These are phyloP conservation scores for Apiotrichum porosum DNA, from an alignment of 1,284 basidiomycete genomes.

Conservation along the genomic window DNA sequence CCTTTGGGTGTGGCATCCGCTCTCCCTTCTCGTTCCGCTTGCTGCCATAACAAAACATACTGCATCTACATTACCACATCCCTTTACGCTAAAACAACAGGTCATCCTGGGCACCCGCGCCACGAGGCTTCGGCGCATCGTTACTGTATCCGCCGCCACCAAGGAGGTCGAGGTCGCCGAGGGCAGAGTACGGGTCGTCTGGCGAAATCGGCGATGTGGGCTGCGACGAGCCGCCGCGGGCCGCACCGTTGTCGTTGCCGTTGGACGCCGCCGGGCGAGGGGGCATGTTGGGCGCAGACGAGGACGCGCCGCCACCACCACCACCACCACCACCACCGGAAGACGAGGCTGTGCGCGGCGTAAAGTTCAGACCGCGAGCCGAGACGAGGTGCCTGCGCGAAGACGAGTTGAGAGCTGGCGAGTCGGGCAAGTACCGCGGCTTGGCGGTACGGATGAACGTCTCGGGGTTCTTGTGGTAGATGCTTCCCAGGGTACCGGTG, in stretches of 20 bases:
- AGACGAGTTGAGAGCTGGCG: slow-evolving; percentile 45
- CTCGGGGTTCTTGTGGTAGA: slow-evolving; percentile 50
- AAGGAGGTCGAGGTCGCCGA: slow-evolving; percentile 43
- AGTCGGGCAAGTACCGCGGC: slow-evolving; percentile 44
- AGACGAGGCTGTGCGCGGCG: slow-evolving; percentile 4
- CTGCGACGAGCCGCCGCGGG: background rate
- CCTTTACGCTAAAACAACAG: slow-evolving; percentile 28
- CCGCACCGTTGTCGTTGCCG: slow-evolving; percentile 2
- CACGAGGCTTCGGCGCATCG: slow-evolving; percentile 41
- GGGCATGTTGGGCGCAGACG: slow-evolving; percentile 16
- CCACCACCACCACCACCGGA: no score
- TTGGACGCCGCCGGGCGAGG: slow-evolving; percentile 10
- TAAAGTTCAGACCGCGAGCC: background rate
- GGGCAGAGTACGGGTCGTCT: slow-evolving; percentile 45
- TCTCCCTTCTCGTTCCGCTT: background rate
- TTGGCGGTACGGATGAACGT: slow-evolving; percentile 50
- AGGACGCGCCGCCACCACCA: no score
- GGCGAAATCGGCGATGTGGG: background rate
- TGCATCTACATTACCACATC: background rate
- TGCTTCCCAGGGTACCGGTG: slow-evolving; percentile 48
- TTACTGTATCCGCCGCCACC: slow-evolving; percentile 38
- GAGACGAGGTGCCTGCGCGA: slow-evolving; percentile 46
- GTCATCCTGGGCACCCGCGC: slow-evolving; percentile 28
- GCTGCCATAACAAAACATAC: background rate
- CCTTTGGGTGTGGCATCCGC: background rate